phyloP scores from a whole-genome alignment of 805 yeast species.

The Brettanomyces naardenensis region DNA sequence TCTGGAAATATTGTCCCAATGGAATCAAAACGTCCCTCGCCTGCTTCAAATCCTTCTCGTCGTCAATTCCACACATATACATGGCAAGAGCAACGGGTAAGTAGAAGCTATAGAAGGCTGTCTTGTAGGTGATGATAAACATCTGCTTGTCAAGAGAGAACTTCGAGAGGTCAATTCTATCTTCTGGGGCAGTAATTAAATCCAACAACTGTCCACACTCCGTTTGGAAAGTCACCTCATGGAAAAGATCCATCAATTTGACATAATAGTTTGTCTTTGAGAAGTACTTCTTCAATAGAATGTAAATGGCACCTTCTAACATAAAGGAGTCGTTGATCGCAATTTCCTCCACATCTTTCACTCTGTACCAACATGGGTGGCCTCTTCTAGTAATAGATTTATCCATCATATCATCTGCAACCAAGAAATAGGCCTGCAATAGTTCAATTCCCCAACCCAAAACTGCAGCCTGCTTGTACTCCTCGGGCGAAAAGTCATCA shows the following conservation, averaged over 20 bases:
- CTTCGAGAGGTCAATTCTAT: conserved; percentile 78
- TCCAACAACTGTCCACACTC: conserved; percentile 96
- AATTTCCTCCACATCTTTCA: conserved; percentile 73
- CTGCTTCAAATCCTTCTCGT: conserved; percentile 73
- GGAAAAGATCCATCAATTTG: conserved; percentile 88
- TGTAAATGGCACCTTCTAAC: conserved; percentile 91
- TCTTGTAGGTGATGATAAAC: conserved; percentile 91
- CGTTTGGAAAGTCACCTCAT: conserved; percentile 95
- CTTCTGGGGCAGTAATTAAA: conserved; percentile 95
- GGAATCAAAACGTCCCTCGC: conserved; percentile 84
- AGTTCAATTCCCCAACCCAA: conserved; percentile 95
- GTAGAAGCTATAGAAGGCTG: conserved; percentile 96
- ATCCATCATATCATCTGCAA: conserved; percentile 99
- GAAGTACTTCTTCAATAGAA: conserved; percentile 84
- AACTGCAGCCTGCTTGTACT: conserved; percentile 77
- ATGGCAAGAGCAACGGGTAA: conserved; percentile 96
- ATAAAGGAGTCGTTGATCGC: conserved; percentile 97
- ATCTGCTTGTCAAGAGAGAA: conserved; percentile 87
- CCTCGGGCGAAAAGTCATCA: conserved; percentile 52
- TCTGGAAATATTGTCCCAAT: conserved; percentile 96
- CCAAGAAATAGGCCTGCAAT: conserved; percentile 92
- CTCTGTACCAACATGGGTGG: conserved; percentile 95
- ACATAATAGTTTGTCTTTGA: conserved; percentile 74
- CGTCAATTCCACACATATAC: conserved; percentile 77
- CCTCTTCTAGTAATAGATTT: conserved; percentile 94